Conservation (phyloP, 495 filamentous ascomycete species). For the Aspergillus cavernicola region DNA sequence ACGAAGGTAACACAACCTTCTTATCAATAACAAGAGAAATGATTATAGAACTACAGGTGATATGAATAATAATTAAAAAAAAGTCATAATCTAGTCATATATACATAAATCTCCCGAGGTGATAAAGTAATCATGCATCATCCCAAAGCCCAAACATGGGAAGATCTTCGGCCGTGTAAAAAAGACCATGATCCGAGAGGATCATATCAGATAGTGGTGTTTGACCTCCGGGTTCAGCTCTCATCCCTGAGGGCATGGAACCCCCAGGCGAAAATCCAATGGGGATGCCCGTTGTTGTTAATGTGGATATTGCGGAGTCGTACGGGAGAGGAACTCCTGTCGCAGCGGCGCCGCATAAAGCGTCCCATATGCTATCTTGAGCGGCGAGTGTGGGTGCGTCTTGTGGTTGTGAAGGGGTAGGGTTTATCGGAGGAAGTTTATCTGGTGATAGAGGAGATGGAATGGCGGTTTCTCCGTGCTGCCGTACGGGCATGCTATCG, state of each 20-base stretch:
- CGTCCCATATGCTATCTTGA: conserved; percentile 29
- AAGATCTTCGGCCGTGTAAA: conserved; percentile 42
- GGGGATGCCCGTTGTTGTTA: conserved; percentile 45
- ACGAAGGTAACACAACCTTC: too few relatives aligned
- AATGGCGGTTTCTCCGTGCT: conserved; percentile 15
- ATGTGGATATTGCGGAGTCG: conserved; percentile 46
- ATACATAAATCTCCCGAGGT: too few relatives aligned
- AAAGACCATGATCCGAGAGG: conserved; percentile 36
- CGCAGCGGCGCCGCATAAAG: conserved; percentile 30
- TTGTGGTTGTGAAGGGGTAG: conserved; percentile 14
- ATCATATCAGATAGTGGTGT: conserved; percentile 40
- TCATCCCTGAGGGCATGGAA: conserved; percentile 10
- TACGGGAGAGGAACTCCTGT: conserved; percentile 29
- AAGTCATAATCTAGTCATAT: too few relatives aligned
- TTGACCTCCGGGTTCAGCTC: conserved; percentile 20
- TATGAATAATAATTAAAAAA: too few relatives aligned
- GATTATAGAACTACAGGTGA: too few relatives aligned
- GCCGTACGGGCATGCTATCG: conserved; percentile 13
- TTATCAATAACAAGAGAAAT: too few relatives aligned
- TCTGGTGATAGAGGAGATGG: conserved; percentile 26
- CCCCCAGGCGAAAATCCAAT: conserved; percentile 38
- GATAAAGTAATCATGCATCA: conserved; percentile 25
- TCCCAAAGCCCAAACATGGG: conserved; percentile 40
- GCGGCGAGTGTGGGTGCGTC: conserved; percentile 13
- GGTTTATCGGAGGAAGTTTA: conserved; percentile 17